phyloP scores from a whole-genome alignment of 345 rosid species.

The Linum tenue region DNA sequence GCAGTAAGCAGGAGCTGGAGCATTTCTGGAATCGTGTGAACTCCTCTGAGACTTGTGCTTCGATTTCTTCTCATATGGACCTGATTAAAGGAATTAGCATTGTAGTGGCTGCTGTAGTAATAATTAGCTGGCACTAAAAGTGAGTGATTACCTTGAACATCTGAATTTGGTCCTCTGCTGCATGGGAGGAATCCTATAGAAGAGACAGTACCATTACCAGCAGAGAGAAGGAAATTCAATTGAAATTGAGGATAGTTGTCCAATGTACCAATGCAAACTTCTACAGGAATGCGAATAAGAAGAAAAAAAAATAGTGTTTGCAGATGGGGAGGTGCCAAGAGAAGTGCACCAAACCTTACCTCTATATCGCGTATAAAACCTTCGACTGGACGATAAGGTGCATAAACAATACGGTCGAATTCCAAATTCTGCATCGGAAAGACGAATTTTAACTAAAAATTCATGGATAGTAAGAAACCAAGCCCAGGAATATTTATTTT shows the following conservation, averaged over 20 bases:
- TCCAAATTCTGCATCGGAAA: slow-evolving; percentile 68
- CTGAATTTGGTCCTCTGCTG: slow-evolving; percentile 43
- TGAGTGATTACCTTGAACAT: slow-evolving; percentile 45
- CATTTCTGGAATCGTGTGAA: background rate
- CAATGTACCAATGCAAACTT: slow-evolving; percentile 15
- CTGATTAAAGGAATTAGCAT: background rate
- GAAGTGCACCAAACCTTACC: slow-evolving; percentile 26
- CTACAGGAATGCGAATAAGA: background rate
- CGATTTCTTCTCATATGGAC: slow-evolving; percentile 10
- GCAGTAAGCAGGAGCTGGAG: background rate
- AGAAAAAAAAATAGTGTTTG: too few species aligned
- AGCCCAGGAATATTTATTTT: slow-evolving; percentile 8
- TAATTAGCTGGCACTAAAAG: background rate
- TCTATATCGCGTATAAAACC: slow-evolving; percentile 74
- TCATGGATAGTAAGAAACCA: background rate
- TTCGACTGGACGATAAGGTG: slow-evolving; percentile 87
- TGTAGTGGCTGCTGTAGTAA: background rate
- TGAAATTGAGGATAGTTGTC: too few species aligned
- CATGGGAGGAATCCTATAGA: slow-evolving; percentile 51
- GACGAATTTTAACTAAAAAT: slow-evolving; percentile 9
- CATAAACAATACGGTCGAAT: slow-evolving; percentile 91
- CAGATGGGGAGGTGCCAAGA: too few species aligned
- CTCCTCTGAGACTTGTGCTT: background rate
- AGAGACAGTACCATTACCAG: slow-evolving; percentile 9
- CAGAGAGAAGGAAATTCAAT: too few species aligned